Percentiles rank a stretch among this genome's conserved stretches.
phyloP scores from a whole-genome alignment of 202 grass and related monocot genomes.

The Hordeum pubiflorum region DNA sequence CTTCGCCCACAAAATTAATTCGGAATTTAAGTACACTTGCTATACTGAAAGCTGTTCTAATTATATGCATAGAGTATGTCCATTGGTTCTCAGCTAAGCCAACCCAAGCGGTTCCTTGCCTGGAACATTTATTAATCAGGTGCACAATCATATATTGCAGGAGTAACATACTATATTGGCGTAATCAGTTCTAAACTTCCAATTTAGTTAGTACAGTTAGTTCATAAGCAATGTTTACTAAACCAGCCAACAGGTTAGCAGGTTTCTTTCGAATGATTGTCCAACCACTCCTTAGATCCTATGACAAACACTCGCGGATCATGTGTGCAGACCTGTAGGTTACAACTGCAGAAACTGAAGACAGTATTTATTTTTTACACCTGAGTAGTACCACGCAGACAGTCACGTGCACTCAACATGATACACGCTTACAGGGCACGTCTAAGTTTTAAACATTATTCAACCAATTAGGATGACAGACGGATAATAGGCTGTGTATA shows the following conservation, averaged over 20 bases:
- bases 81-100: neutral
- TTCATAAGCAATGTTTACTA: constrained; percentile 19
- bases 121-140: neutral
- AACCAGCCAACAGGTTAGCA: neutral
- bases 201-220: constrained; percentile 19
- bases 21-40: neutral
- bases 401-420: neutral
- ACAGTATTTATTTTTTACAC: neutral
- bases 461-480: too few relatives aligned
- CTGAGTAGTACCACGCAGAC: neutral
- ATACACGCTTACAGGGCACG: neutral
- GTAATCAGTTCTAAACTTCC: constrained; percentile 6
- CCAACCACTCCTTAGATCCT: constrained; percentile 22
- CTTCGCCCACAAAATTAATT: neutral
- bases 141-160: neutral
- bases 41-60: neutral
- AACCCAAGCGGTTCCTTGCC: neutral
- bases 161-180: neutral
- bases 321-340: neutral
- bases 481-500: too few relatives aligned
- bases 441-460: neutral
- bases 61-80: neutral
- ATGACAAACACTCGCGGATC: neutral
- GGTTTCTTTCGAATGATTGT: constrained; percentile 17
- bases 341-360: neutral